Evolutionary conservation across 305 asterid genomes (phyloP).

Genomic region (Ajuga reptans): DNA sequence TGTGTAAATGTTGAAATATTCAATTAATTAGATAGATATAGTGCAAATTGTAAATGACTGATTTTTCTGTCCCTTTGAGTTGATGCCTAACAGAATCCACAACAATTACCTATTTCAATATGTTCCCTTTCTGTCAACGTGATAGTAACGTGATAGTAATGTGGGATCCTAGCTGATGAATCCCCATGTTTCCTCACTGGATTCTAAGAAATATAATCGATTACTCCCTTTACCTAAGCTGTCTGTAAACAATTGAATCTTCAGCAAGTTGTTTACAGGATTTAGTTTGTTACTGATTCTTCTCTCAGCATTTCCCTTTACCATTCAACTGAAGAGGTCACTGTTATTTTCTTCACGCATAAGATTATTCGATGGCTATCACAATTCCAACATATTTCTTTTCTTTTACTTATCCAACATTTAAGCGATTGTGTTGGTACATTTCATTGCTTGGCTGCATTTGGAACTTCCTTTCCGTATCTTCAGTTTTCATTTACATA

Average conservation of each 20-base stretch:
- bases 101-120: not conserved
- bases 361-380: too few species aligned
- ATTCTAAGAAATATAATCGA: not conserved
- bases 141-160: too few species aligned
- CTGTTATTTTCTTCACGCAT: not conserved
- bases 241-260: constrained; percentile 5
- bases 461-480: constrained; percentile 1
- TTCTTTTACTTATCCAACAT: not conserved
- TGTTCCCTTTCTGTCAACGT: not conserved
- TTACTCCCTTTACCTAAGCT: not conserved
- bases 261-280: not conserved
- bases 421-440: constrained; percentile 13
- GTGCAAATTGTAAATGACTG: constrained; percentile 2
- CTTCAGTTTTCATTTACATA: not conserved
- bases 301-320: constrained; percentile 3
- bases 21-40: not conserved
- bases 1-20: not conserved
- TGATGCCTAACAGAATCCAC: too few species aligned
- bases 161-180: not conserved
- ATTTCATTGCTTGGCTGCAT: constrained; percentile 6
- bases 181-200: not conserved
- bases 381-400: not conserved
- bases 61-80: not conserved
- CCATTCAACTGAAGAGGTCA: constrained; percentile 1
- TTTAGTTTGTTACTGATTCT: not conserved